phyloP scores from a whole-genome alignment of 2,329 filamentous ascomycete species.

The Apiospora phragmitis region DNA sequence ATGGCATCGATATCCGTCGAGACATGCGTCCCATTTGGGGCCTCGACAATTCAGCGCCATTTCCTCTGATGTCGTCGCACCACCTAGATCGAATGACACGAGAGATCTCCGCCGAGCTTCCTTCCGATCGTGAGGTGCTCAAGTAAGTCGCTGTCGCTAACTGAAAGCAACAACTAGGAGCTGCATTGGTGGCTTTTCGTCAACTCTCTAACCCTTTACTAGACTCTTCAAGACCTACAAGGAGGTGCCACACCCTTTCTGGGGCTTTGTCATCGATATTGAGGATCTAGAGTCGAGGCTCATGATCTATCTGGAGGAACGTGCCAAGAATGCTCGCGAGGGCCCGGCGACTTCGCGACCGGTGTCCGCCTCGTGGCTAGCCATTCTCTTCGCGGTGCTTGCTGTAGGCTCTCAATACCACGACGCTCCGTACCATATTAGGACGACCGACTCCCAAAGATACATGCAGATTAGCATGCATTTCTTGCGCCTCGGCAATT shows the following conservation, averaged over 20 bases:
- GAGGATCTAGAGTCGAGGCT: slow-evolving; percentile 65
- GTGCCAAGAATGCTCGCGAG: slow-evolving; percentile 55
- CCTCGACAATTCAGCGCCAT: slow-evolving; percentile 65
- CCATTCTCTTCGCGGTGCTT: slow-evolving; percentile 64
- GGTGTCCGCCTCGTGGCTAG: slow-evolving; percentile 65
- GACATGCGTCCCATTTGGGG: slow-evolving; percentile 68
- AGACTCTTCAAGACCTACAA: slow-evolving; percentile 68
- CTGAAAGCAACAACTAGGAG: neutral
- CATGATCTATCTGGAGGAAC: slow-evolving; percentile 65
- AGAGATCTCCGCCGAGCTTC: slow-evolving; percentile 62
- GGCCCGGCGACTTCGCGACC: slow-evolving; percentile 47
- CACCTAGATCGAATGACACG: slow-evolving; percentile 61
- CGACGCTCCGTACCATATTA: slow-evolving; percentile 62
- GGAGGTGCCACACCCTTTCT: slow-evolving; percentile 67
- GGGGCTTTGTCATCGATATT: slow-evolving; percentile 67
- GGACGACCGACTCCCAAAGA: slow-evolving; percentile 59
- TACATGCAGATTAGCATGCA: slow-evolving; percentile 67
- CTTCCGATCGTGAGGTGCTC: slow-evolving; percentile 66
- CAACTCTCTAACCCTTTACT: slow-evolving; percentile 4
- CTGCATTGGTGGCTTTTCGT: neutral
- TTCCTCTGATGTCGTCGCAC: slow-evolving; percentile 65
- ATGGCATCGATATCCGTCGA: slow-evolving; percentile 58
- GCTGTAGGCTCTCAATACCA: slow-evolving; percentile 68
- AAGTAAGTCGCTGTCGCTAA: slow-evolving; percentile 47
- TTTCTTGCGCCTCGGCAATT: slow-evolving; percentile 64